Evolutionary conservation across 2,329 filamentous ascomycete genomes (phyloP), one percentile per base, ranked within the genome.

Genomic region (Exophiala alcalophila): DNA sequence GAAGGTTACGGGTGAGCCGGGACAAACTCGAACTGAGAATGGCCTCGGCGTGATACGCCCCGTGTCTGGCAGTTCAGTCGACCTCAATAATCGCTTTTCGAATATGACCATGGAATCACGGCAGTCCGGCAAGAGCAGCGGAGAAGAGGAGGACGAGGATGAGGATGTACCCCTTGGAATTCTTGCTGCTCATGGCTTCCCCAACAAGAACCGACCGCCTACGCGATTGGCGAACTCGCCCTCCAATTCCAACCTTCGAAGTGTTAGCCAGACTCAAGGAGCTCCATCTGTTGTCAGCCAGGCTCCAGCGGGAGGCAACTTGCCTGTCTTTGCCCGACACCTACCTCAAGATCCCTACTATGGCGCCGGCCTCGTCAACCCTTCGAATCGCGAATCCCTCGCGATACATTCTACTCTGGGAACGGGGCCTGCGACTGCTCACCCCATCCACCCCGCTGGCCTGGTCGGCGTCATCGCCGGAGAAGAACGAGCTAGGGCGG

Each of bases 151-250:
- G 1, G 84, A 88, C 25, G 86, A 90, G 44, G 89, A 95, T 55
- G 89, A 95, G 44, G 89, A 95, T 57, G 78, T 94, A 9, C 89
- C 89, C 0, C 70, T 95, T 27, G 89, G 83, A 9, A 92, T 95
- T 54, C 71, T 95, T 14, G 85, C 87, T 40, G 89, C 89, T 2
- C 88, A 95, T 61, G 89, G 89, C 2, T 95, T 95, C 58, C 89
- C 89, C 0, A 81, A 74, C 63, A 88, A 81, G 65, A 83, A 80
- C 56, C 78, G 86, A 12, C 84, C 87, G 10, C 87, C 88, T 1
- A 82, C 77, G 18, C 78, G 79, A 30, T 71, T 87, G 18, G 76
- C 69, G 51, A 76, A 71, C 43, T 78, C 80, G 59, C 77, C 74
- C 50, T 86, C 85, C 10, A 86, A 84, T 60, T 82, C 82, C 1